Conservation (phyloP, 2,329 filamentous ascomycete genomes). For the Zymoseptoria brevis region DNA sequence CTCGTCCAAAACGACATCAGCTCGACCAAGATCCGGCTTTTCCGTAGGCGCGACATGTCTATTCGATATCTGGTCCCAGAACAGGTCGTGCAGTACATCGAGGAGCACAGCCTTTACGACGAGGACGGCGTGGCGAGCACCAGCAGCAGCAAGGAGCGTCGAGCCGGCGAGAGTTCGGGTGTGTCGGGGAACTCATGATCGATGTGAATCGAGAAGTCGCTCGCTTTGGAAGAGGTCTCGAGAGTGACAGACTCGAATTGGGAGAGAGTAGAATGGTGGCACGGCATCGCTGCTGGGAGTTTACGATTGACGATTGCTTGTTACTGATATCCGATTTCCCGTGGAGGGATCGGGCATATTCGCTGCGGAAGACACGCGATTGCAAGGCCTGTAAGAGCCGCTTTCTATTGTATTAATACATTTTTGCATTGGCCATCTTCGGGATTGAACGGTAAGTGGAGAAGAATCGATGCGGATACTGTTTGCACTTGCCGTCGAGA, state of each 20-base stretch:
- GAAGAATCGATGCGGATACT: background rate
- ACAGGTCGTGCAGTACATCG: conserved; percentile 55
- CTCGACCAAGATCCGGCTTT: conserved; percentile 72
- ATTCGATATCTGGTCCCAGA: conserved; percentile 70
- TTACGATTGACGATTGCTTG: background rate
- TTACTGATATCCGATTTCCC: background rate
- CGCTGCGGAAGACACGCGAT: background rate
- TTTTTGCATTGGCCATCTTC: background rate
- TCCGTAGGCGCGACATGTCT: conserved; percentile 71
- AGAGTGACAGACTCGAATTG: background rate
- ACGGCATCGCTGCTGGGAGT: background rate
- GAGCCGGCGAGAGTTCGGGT: conserved; percentile 26
- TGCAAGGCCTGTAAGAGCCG: background rate
- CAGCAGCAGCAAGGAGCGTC: conserved; percentile 22
- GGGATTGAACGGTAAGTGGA: background rate
- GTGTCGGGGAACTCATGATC: conserved; percentile 5
- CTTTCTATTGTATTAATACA: background rate
- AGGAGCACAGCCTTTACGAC: conserved; percentile 31
- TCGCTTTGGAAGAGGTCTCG: background rate
- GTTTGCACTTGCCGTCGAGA: background rate
- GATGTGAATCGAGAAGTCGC: background rate
- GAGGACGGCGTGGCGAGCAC: conserved; percentile 28
- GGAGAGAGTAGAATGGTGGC: background rate
- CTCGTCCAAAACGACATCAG: conserved; percentile 81
- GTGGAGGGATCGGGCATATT: background rate